These are phyloP conservation scores for Suillus hirtellus DNA, from an alignment of 768 basidiomycete species.

Conservation along the genomic window DNA sequence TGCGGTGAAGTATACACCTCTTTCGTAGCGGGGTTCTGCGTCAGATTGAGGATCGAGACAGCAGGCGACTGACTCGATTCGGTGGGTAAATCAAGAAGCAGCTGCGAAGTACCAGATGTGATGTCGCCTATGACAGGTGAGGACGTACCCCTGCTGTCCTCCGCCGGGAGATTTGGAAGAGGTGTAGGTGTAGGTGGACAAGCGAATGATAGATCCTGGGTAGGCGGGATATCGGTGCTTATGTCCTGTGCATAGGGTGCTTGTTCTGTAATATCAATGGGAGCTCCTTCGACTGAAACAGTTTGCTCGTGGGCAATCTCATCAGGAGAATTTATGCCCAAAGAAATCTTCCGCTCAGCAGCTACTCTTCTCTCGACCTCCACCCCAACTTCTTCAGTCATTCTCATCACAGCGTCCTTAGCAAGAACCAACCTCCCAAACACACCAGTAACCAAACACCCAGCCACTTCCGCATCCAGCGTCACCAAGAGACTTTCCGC, in stretches of 20 bases:
- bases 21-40: neutral
- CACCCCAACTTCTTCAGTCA: slow-evolving; percentile 58
- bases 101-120: neutral
- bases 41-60: neutral
- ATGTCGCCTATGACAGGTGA: neutral
- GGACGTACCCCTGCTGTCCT: neutral
- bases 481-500: slow-evolving; percentile 35
- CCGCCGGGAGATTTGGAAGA: neutral
- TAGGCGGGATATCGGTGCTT: neutral
- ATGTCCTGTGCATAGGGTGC: neutral
- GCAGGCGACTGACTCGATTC: neutral
- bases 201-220: neutral
- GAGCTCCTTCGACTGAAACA: neutral
- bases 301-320: neutral
- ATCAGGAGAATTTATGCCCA: neutral
- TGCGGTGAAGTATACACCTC: neutral
- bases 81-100: neutral
- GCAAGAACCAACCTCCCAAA: slow-evolving; percentile 54
- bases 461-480: slow-evolving; percentile 35
- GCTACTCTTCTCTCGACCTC: slow-evolving; percentile 54
- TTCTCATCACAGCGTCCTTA: slow-evolving; percentile 47
- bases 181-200: neutral
- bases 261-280: neutral
- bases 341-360: slow-evolving; percentile 14
- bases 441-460: slow-evolving; percentile 39